Base-by-base conservation (phyloP, 495 filamentous ascomycete genomes). In the Lichina pygmaea region DNA sequence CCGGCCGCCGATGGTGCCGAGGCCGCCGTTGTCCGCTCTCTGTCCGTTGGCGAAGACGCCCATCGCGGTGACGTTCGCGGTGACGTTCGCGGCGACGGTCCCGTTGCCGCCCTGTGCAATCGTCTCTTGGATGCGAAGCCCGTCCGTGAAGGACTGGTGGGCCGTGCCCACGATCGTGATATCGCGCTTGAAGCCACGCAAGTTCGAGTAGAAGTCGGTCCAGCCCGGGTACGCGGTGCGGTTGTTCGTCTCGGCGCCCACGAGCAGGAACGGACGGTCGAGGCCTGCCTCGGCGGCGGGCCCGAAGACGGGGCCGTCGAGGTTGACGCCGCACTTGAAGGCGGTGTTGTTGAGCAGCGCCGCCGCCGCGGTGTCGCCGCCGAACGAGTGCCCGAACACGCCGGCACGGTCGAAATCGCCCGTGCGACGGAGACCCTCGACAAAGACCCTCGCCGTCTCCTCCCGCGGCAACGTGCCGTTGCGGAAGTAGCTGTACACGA, bases 331-430 rank as follows among this genome's bases (percentile, higher is more conserved):
- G 3, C 59, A 69, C 0, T 48, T 41, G 43, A 73, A 51, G 0
- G 62, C 57, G 12, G 48, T 42, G 31, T 71, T 66, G 8, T 51
- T 44, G 8, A 55, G 46, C 49, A 67, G 53, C 4, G 61, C 54
- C 8, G 54, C 47, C 6, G 67, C 60, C 3, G 68, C 53, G 2
- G 69, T 56, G 0, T 66, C 63, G n/a, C 71, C 71, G 16, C 71
- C 69, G 8, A 72, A 53, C 0, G 70, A 72, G 44, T 73, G 68
- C 0, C 71, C 69, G 32, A 65, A 62, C 17, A 66, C 55, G 2
- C 54, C 61, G 12, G 62, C 57, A 5, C 54, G 54, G 31, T 43
- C 39, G 15, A 53, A 49, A 33, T 54, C 45, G 16, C 62, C 41
- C 9, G 44, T 44, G 16, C 37, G 6, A 39, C 44, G 8, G 44